These are phyloP conservation scores for Ogataea zsoltii DNA, from an alignment of 805 yeast species.

Conservation along the genomic window DNA sequence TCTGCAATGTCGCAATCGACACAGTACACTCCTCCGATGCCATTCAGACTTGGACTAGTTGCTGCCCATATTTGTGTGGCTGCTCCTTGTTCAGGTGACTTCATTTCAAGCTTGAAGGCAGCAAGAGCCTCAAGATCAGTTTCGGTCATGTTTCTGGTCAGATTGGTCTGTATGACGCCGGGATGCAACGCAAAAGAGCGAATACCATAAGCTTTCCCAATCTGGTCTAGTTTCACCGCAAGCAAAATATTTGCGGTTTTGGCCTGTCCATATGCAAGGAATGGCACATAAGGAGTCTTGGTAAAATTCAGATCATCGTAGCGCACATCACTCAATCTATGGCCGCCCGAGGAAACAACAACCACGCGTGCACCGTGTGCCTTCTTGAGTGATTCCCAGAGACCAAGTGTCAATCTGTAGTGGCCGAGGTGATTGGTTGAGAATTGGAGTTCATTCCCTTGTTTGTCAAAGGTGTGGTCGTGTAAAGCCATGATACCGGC, in stretches of 20 bases:
- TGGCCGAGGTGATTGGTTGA: constrained; percentile 8
- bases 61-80: constrained; percentile 7
- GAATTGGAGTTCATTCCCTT: constrained; percentile 6
- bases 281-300: constrained; percentile 1
- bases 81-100: constrained; percentile 5
- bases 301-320: constrained; percentile 5
- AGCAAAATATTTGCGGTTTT: constrained; percentile 8
- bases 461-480: constrained; percentile 1
- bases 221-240: constrained; percentile 5
- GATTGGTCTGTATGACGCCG: constrained; percentile 7
- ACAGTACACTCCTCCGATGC: constrained; percentile 5
- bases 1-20: not conserved
- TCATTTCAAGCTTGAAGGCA: not conserved
- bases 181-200: constrained; percentile 8
- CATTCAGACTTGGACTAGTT: constrained; percentile 4
- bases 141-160: constrained; percentile 2
- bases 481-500: constrained; percentile 10
- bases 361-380: constrained; percentile 9
- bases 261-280: constrained; percentile 8
- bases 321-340: not conserved
- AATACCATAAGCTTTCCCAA: constrained; percentile 6
- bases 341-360: constrained; percentile 4
- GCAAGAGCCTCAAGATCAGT: not conserved
- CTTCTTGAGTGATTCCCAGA: constrained; percentile 4
- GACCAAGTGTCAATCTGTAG: constrained; percentile 5